Conservation (phyloP, 345 rosid genomes). For the Eucalyptus erythrocorys region DNA sequence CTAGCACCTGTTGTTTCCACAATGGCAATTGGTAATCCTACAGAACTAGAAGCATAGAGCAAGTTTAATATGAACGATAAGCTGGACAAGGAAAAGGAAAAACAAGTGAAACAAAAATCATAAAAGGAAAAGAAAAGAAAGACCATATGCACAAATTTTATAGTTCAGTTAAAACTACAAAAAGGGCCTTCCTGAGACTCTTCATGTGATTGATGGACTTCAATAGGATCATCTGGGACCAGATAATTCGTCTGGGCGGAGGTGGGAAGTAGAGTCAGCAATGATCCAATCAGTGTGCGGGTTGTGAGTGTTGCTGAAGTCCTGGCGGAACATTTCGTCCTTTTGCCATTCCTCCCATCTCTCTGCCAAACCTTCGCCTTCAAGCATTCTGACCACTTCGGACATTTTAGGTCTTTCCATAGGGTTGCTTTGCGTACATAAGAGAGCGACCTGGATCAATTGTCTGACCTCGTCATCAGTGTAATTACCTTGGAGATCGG, state of each 20-base stretch:
- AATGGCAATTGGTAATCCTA: constrained; percentile 6
- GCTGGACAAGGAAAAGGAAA: neutral
- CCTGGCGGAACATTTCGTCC: constrained; percentile 59
- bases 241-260: constrained; percentile 57
- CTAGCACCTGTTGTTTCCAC: constrained; percentile 10
- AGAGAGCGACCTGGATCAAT: constrained; percentile 76
- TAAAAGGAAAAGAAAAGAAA: neutral
- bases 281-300: constrained; percentile 40
- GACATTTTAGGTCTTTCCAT: constrained; percentile 90
- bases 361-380: constrained; percentile 85
- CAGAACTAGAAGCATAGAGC: constrained; percentile 1
- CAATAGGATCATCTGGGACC: constrained; percentile 64
- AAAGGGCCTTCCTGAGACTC: neutral
- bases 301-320: constrained; percentile 20
- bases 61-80: neutral
- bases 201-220: neutral
- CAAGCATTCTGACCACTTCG: constrained; percentile 90
- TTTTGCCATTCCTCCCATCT: constrained; percentile 98
- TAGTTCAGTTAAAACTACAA: neutral
- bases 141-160: constrained; percentile 8
- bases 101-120: neutral
- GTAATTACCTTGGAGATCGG: constrained; percentile 52
- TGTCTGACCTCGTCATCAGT: constrained; percentile 58
- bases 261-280: constrained; percentile 42
- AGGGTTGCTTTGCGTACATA: constrained; percentile 71